Evolutionary conservation across 768 basidiomycete genomes (phyloP).

Genomic region (Coprinellus micaceus): DNA sequence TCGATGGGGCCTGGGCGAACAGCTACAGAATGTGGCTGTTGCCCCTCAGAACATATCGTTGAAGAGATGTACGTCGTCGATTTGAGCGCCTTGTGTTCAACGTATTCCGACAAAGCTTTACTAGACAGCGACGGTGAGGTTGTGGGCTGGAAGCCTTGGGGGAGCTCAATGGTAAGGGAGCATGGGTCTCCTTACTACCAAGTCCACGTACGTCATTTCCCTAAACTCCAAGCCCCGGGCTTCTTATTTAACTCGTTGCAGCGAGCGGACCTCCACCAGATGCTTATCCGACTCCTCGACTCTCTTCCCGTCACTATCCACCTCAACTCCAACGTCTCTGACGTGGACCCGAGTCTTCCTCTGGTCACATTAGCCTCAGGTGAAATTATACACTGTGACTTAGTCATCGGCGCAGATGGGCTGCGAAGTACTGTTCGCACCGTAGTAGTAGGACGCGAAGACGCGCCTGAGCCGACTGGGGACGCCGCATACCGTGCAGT

Average conservation of each 20-base stretch:
- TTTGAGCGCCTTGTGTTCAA: background rate
- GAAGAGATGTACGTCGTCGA: conserved; percentile 42
- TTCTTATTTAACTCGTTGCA: conserved; percentile 24
- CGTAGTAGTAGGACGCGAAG: conserved; percentile 43
- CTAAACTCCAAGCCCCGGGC: conserved; percentile 15
- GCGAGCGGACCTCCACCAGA: conserved; percentile 46
- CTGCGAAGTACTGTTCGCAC: conserved; percentile 47
- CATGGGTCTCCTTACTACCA: conserved; percentile 32
- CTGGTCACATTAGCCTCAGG: conserved; percentile 40
- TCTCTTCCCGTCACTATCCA: conserved; percentile 36
- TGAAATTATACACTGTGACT: conserved; percentile 36
- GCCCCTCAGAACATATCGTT: conserved; percentile 37
- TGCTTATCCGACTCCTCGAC: conserved; percentile 33
- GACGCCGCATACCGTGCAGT: conserved; percentile 61
- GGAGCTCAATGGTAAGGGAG: conserved; percentile 24
- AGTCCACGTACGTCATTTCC: conserved; percentile 26
- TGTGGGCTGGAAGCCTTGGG: conserved; percentile 25
- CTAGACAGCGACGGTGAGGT: conserved; percentile 29
- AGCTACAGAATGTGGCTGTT: conserved; percentile 35
- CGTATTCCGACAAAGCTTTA: background rate
- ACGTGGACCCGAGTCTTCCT: conserved; percentile 21
- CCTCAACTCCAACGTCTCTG: conserved; percentile 31
- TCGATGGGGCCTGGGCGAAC: conserved; percentile 47
- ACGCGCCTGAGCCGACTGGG: conserved; percentile 50
- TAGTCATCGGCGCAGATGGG: conserved; percentile 48